These are phyloP conservation scores for Leccinellum rugosiceps DNA, from an alignment of 768 basidiomycete genomes.

Conservation along the genomic window DNA sequence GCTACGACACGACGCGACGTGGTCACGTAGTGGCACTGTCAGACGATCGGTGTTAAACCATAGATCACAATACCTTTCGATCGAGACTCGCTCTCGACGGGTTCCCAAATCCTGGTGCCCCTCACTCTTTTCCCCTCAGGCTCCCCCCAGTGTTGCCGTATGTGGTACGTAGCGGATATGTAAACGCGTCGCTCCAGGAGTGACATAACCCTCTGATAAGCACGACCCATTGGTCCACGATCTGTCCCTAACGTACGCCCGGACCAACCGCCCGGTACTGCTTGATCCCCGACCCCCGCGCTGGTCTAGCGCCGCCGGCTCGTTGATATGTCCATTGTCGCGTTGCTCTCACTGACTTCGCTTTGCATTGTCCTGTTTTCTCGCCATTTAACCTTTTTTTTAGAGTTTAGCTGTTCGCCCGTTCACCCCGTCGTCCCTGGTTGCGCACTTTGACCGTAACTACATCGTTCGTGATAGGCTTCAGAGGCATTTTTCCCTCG, in stretches of 20 bases:
- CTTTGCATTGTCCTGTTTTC: background rate
- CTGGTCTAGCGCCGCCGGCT: slow-evolving; percentile 5
- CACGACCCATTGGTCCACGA: background rate
- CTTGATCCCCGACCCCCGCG: background rate
- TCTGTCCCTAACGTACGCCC: background rate
- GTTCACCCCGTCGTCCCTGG: slow-evolving; percentile 5
- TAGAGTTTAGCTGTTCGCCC: background rate
- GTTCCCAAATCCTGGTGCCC: background rate
- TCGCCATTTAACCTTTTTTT: background rate
- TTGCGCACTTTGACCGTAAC: background rate
- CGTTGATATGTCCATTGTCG: background rate
- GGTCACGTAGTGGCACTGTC: background rate
- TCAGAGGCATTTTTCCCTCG: background rate
- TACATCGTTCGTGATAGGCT: background rate
- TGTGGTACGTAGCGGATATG: background rate
- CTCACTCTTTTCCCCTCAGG: background rate
- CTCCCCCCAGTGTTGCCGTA: background rate
- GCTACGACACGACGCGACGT: slow-evolving; percentile 6
- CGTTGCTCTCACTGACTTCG: background rate
- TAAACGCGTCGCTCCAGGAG: background rate
- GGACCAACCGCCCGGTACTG: background rate
- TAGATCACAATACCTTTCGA: background rate
- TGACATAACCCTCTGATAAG: background rate
- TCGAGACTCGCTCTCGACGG: background rate
- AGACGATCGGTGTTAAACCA: background rate